Evolutionary conservation across 257 asterid genomes (phyloP).

Genomic region (Solanum rostratum): DNA sequence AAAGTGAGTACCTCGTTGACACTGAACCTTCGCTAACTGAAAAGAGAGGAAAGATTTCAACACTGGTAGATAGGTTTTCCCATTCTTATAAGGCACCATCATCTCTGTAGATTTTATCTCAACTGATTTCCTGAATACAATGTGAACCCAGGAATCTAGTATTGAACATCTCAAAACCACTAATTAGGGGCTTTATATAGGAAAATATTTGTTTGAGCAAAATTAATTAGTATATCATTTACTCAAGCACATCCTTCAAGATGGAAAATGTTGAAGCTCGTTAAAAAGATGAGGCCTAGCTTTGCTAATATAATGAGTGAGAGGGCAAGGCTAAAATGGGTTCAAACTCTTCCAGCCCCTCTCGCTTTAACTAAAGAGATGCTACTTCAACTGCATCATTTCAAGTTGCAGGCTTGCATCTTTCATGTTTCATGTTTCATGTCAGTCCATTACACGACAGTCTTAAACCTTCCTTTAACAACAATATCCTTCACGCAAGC

Average conservation of each 20-base stretch:
- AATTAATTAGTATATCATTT: background rate
- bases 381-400: background rate
- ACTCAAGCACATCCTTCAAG: background rate
- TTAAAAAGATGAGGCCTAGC: background rate
- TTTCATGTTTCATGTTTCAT: background rate
- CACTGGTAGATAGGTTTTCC: background rate
- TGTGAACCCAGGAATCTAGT: background rate
- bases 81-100: background rate
- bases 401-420: background rate
- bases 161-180: background rate
- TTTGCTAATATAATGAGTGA: background rate
- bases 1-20: slow-evolving; percentile 51
- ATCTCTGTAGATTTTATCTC: background rate
- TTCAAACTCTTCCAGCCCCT: background rate
- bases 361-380: background rate
- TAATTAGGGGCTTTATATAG: background rate
- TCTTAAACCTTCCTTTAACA: background rate
- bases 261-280: background rate
- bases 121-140: background rate
- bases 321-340: background rate
- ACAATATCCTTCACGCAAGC: background rate
- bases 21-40: slow-evolving; percentile 71
- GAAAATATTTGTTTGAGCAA: background rate
- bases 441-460: background rate
- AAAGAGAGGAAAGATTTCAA: slow-evolving; percentile 2